phyloP scores from a whole-genome alignment of 2,329 filamentous ascomycete species.

The Phyllosticta citrichinensis region DNA sequence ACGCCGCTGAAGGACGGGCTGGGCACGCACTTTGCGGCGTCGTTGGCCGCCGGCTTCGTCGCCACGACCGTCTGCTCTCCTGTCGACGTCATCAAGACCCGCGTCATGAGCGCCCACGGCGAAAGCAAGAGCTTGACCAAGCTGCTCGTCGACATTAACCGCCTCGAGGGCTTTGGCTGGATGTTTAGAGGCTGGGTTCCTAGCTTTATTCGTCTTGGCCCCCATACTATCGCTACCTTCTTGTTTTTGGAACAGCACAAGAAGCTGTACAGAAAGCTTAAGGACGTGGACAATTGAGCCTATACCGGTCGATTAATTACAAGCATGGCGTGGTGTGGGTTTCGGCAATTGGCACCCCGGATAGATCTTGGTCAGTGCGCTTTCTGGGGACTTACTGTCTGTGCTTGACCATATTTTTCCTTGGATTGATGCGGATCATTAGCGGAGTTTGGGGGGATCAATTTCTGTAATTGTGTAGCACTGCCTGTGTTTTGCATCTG shows the following conservation, averaged over 20 bases:
- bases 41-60: conserved; percentile 68
- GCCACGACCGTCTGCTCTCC: conserved; percentile 79
- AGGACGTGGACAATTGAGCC: neutral
- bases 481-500: neutral
- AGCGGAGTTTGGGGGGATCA: neutral
- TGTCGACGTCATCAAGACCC: conserved; percentile 82
- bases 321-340: neutral
- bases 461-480: neutral
- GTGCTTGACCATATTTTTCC: neutral
- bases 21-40: conserved; percentile 69
- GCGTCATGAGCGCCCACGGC: conserved; percentile 61
- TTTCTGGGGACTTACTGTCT: neutral
- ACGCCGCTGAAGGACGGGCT: conserved; percentile 58
- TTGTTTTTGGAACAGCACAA: conserved; percentile 81
- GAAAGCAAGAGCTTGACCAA: conserved; percentile 45
- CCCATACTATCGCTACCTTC: conserved; percentile 80
- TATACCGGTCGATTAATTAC: neutral
- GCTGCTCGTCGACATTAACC: conserved; percentile 57
- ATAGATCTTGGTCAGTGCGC: neutral
- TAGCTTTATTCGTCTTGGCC: conserved; percentile 56
- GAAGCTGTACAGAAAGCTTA: conserved; percentile 49
- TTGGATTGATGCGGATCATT: neutral
- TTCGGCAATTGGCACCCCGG: neutral
- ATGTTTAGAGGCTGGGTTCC: conserved; percentile 88
- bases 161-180: conserved; percentile 64